Evolutionary conservation across 164 flowering plant species (phyloP).

Genomic region (grape (Vitis vinifera)): DNA sequence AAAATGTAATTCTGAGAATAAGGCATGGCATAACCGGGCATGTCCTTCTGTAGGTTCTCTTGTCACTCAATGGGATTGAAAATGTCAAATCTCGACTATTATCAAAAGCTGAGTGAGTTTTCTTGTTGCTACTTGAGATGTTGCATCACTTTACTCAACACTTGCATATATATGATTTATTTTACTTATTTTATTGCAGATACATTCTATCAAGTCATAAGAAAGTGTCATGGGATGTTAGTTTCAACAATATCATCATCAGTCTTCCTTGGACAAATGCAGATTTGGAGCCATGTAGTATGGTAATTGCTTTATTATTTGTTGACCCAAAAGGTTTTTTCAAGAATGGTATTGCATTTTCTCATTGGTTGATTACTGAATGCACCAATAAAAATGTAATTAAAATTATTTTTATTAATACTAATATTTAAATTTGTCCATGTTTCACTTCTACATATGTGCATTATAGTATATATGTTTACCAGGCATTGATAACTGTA

Average conservation of each 20-base stretch:
- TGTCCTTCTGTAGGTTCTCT: conserved; percentile 52
- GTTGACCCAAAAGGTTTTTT: too few species aligned
- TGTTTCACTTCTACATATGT: too few species aligned
- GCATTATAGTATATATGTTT: too few species aligned
- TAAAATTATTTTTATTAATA: too few species aligned
- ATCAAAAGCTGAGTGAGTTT: conserved; percentile 78
- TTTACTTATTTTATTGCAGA: conserved; percentile 36
- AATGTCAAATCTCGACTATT: conserved; percentile 47
- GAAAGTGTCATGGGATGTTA: conserved; percentile 60
- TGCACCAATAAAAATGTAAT: too few species aligned
- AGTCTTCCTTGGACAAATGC: conserved; percentile 49
- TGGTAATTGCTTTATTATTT: conserved; percentile 44
- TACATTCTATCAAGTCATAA: conserved; percentile 49
- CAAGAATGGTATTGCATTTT: too few species aligned
- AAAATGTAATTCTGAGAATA: too few species aligned
- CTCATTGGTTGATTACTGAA: too few species aligned
- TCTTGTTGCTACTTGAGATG: conserved; percentile 1
- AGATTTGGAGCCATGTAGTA: conserved; percentile 24
- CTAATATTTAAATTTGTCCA: too few species aligned
- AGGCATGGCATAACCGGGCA: too few species aligned
- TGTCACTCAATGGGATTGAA: conserved; percentile 65
- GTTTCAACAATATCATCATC: conserved; percentile 32
- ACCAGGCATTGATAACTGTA: too few species aligned
- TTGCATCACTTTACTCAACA: neutral
- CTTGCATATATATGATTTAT: neutral